Base-by-base conservation (phyloP, 75 land plant species). In the Cunninghamia lanceolata region DNA sequence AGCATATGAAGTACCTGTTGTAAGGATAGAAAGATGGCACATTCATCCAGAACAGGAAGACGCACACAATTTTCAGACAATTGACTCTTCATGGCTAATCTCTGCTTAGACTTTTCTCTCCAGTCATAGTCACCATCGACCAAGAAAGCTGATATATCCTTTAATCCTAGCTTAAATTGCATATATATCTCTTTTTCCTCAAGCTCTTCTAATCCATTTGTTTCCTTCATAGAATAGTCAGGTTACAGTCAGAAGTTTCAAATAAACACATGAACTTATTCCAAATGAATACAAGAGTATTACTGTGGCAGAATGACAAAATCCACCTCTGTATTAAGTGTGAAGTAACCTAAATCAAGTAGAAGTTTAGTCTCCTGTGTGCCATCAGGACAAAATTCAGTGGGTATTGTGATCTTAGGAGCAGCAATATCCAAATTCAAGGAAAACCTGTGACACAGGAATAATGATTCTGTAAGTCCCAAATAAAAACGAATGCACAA, bases 351-450 rank as follows among this genome's bases (percentile, higher is more conserved):
- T 87, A 98, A 88, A 87, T 98, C 99, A 85, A 98, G 94, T 42
- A 98, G 85, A 76, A 98, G 96, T 70, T 93, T 97, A 71, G 95
- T 95, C 53, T 93, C 89, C 78, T 93, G 91, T 3, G 34, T 45
- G 35, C 87, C 88, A 76, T 95, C 96, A 6, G 99, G 99, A 88
- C 88, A 90, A 88, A 98, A 98, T n/a, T 92, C 92, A 47, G 99
- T 94, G 70, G 99, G 99, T 77, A 98, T 93, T 32, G 95, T 94
- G 74, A 98, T 89, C 91, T 98, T 98, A 68, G 99, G 99, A 38
- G 99, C 99, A 50, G 97, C 99, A 92, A 98, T 98, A 84, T 98
- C 98, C 89, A 98, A 91, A 59, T 95, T 92, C 86, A 98, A 87
- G 13, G 91, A 88, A 89, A 98, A 98, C 90, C 99, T 98, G 86